Evolutionary conservation across 805 yeast genomes (phyloP), one percentile per base, ranked within the genome.

Genomic region (Candida bentonensis): DNA sequence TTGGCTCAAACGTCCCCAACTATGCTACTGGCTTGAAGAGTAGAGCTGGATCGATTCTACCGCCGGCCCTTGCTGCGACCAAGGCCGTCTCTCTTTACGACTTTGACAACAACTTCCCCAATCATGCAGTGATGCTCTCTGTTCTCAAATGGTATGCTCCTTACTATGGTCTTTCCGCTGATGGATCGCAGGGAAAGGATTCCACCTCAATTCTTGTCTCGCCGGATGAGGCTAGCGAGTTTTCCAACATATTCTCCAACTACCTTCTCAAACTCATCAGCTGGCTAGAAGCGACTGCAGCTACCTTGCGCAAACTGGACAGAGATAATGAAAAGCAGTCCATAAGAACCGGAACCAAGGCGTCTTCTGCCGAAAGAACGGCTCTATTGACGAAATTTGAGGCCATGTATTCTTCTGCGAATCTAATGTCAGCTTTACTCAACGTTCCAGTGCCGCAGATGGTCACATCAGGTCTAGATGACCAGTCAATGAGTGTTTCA

Each of bases 21-120:
- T 77, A 68, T 53, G 56, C 73, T 1, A 41, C 52, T 5, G 62
- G 58, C 3, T 42, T 45, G 36, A 25, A 43, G 17, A 41, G 30
- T 26, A 44, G 4, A 40, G n/a, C 17, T 21, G 51, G 47, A 15
- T 21, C 39, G 15, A 23, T 52, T 23, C 66, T 67, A 33, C 64
- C 74, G 1, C 48, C 75, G 3, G 48, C 77, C 1, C 47, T 71
- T 2, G 58, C 65, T 1, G 64, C 73, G 1, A 49, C 79, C 44
- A 62, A 65, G 43, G 78, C 75, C 48, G 57, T 67, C 2, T 53
- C 76, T 40, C 59, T 63, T 30, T 67, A 63, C 50, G 70, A 67
- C 21, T 53, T 67, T 17, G 43, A 42, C 17, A 9, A 30, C 17
- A 17, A n/a, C 17, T 15, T 13, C n/a, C 36, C 36, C n/a, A 30